These are phyloP conservation scores for Komagataella populi DNA, from an alignment of 805 yeast species.

Conservation along the genomic window DNA sequence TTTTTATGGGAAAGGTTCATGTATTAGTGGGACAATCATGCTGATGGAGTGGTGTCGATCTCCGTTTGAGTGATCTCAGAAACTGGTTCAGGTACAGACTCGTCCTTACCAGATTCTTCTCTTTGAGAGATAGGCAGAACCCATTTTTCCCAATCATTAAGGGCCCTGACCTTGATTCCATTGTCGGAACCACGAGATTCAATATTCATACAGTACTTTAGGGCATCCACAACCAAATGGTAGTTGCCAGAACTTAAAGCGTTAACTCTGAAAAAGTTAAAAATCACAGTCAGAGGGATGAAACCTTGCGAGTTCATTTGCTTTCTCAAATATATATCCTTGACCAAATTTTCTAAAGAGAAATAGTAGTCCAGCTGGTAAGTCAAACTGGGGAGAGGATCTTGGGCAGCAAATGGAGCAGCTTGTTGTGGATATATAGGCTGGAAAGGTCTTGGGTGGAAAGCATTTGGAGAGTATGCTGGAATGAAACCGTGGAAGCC, in stretches of 20 bases:
- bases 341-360: conserved; percentile 72
- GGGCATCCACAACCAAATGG: conserved; percentile 38
- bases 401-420: not conserved
- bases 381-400: conserved; percentile 13
- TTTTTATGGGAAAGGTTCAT: not conserved
- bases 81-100: conserved; percentile 9
- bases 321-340: conserved; percentile 71
- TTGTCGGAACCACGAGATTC: conserved; percentile 23
- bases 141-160: conserved; percentile 51
- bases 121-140: conserved; percentile 43
- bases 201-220: conserved; percentile 33
- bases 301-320: conserved; percentile 73
- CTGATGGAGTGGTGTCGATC: not conserved
- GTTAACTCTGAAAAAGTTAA: conserved; percentile 66
- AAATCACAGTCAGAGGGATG: conserved; percentile 47
- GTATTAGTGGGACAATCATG: not conserved
- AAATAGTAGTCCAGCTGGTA: conserved; percentile 84
- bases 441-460: conserved; percentile 7
- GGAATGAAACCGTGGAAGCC: not conserved
- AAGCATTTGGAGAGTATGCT: not conserved
- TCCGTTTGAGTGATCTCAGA: not conserved
- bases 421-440: conserved; percentile 10
- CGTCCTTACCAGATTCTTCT: conserved; percentile 30
- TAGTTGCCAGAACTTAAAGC: conserved; percentile 45
- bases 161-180: conserved; percentile 48